Conservation (phyloP, 345 rosid genomes). For the Rubroshorea leprosula region DNA sequence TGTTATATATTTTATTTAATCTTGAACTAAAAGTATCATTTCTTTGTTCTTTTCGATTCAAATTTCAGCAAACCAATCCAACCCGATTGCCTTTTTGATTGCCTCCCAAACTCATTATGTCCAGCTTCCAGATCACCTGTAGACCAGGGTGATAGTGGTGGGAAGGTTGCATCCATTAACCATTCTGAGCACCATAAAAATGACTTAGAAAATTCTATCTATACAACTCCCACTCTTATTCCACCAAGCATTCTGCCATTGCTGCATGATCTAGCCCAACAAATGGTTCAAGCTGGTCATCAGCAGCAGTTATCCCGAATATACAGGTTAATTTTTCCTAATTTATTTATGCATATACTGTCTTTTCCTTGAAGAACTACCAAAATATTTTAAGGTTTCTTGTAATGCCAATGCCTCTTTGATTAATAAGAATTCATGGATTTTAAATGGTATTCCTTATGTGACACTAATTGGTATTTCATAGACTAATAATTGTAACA, state of each 20-base stretch:
- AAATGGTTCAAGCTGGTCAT: constrained; percentile 93
- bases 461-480: no score
- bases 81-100: constrained; percentile 90
- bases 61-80: constrained; percentile 83
- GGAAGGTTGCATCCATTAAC: constrained; percentile 33
- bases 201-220: constrained; percentile 52
- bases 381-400: no score
- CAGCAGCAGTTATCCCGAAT: constrained; percentile 65
- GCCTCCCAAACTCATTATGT: constrained; percentile 88
- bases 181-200: constrained; percentile 51
- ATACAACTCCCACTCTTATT: constrained; percentile 75
- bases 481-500: no score
- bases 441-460: no score
- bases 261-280: constrained; percentile 82
- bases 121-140: constrained; percentile 66
- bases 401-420: no score
- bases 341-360: not conserved
- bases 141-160: constrained; percentile 39
- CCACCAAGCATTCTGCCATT: constrained; percentile 83
- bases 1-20: constrained; percentile 6
- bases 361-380: not conserved
- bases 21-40: constrained; percentile 3
- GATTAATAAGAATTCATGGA: no score
- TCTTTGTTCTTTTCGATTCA: constrained; percentile 5
- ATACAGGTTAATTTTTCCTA: constrained; percentile 48